Evolutionary conservation across 306 rosid genomes (phyloP).

Genomic region (Gynostemma pentaphyllum): DNA sequence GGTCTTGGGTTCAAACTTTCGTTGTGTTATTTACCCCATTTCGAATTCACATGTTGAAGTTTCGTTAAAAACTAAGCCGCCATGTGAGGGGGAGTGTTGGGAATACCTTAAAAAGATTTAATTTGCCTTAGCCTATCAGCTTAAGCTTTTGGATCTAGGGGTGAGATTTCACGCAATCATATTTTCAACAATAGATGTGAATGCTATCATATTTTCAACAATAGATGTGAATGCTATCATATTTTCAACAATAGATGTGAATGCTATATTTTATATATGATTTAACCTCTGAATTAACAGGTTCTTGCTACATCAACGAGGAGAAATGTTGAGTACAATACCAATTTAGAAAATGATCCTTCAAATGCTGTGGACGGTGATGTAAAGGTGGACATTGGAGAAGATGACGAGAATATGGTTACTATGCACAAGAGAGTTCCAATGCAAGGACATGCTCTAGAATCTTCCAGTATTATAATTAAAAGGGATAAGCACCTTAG

Average conservation of each 20-base stretch:
- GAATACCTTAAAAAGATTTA: too few species aligned
- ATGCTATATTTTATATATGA: not conserved
- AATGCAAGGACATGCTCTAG: constrained; percentile 25
- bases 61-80: too few species aligned
- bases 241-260: not conserved
- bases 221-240: too few species aligned
- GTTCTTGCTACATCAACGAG: constrained; percentile 77
- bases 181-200: too few species aligned
- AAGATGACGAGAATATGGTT: constrained; percentile 84
- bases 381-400: constrained; percentile 36
- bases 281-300: constrained; percentile 21
- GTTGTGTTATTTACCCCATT: too few species aligned
- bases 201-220: too few species aligned
- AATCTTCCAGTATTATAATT: constrained; percentile 29
- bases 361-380: constrained; percentile 47
- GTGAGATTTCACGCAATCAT: too few species aligned
- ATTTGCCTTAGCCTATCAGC: too few species aligned
- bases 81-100: too few species aligned
- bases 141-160: too few species aligned
- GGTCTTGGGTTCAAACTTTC: too few species aligned
- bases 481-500: constrained; percentile 88
- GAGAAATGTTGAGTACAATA: constrained; percentile 30
- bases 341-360: constrained; percentile 33
- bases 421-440: constrained; percentile 35
- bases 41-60: too few species aligned